phyloP scores from a whole-genome alignment of 352 stramenopile genomes.

The Pythium coloratum region DNA sequence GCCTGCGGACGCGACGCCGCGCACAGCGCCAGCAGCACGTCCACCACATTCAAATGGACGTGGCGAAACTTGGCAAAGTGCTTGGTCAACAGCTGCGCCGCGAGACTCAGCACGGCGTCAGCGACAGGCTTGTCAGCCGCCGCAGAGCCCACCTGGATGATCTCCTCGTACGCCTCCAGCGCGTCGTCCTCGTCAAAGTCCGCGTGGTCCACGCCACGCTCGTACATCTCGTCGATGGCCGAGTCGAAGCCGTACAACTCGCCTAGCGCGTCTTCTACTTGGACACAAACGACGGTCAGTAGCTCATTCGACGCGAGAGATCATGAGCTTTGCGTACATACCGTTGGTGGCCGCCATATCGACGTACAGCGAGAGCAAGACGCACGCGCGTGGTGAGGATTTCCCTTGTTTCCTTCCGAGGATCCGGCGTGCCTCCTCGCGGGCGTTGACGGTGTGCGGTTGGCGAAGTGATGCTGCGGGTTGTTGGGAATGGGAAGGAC shows the following conservation, averaged over 20 bases:
- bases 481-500: not conserved
- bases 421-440: not conserved
- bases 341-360: slow-evolving; percentile 22
- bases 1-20: slow-evolving; percentile 39
- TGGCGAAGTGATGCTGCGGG: not conserved
- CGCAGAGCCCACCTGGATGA: slow-evolving; percentile 51
- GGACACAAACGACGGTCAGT: not conserved
- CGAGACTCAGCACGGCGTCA: slow-evolving; percentile 64
- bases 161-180: slow-evolving; percentile 73
- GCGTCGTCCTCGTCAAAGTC: slow-evolving; percentile 69
- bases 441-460: slow-evolving; percentile 1
- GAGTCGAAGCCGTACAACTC: slow-evolving; percentile 74
- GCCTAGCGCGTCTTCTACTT: slow-evolving; percentile 44
- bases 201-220: slow-evolving; percentile 40
- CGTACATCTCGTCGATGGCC: slow-evolving; percentile 62
- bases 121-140: slow-evolving; percentile 23
- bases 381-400: not conserved
- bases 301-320: slow-evolving; percentile 13
- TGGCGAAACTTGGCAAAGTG: slow-evolving; percentile 81
- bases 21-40: slow-evolving; percentile 58
- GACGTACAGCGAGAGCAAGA: slow-evolving; percentile 1
- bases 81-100: slow-evolving; percentile 70
- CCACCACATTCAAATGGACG: slow-evolving; percentile 73
- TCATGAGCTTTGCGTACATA: slow-evolving; percentile 9
- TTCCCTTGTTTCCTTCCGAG: not conserved